These are phyloP conservation scores for Agaricus subrufescens DNA, from an alignment of 768 basidiomycete species.

Conservation along the genomic window DNA sequence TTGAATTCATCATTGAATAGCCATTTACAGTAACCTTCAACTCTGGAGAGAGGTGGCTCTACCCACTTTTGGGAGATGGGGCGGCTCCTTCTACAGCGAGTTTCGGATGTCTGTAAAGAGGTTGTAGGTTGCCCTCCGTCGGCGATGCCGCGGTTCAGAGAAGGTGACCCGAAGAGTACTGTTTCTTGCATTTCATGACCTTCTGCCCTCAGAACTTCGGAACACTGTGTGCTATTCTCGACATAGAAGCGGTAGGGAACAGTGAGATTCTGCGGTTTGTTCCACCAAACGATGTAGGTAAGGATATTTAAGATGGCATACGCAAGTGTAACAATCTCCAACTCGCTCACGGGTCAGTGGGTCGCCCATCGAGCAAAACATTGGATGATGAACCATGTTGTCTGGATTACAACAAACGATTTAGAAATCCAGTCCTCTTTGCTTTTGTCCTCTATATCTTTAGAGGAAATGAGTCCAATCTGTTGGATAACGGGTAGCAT, in stretches of 20 bases:
- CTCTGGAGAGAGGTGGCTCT: no score
- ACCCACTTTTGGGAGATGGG: no score
- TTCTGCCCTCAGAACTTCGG: background rate
- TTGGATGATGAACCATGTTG: constrained; percentile 18
- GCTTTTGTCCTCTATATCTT: constrained; percentile 20
- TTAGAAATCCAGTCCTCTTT: constrained; percentile 21
- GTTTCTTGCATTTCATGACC: background rate
- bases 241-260: background rate
- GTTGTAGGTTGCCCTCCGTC: no score
- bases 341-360: background rate
- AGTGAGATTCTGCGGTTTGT: constrained; percentile 5
- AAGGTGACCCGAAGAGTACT: no score
- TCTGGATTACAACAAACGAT: constrained; percentile 17
- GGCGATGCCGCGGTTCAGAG: no score
- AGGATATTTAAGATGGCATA: constrained; percentile 1
- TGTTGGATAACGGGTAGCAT: background rate
- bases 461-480: background rate
- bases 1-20: background rate
- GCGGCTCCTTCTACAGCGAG: no score
- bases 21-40: no score
- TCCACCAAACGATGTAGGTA: constrained; percentile 8
- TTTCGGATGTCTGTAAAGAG: no score
- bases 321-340: constrained; percentile 8
- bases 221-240: background rate
- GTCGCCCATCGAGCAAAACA: background rate